Conservation (phyloP, 805 yeast genomes). For the Pichia occidentalis region DNA sequence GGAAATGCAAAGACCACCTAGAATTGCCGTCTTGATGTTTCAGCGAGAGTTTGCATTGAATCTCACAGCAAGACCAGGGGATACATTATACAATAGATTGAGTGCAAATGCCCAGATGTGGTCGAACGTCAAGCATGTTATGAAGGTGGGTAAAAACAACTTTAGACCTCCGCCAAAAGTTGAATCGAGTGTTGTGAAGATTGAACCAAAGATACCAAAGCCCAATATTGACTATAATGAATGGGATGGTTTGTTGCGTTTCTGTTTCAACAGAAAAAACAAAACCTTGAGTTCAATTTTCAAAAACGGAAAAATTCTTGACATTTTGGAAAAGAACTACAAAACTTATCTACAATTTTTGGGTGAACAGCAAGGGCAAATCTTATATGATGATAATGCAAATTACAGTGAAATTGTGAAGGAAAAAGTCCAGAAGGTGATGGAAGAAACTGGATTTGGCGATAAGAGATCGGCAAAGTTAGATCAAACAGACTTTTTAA, state of each 20-base stretch:
- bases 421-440: slow-evolving; percentile 63
- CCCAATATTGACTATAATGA: slow-evolving; percentile 92
- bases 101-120: slow-evolving; percentile 99
- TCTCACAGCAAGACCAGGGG: slow-evolving; percentile 95
- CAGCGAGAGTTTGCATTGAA: slow-evolving; percentile 96
- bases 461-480: slow-evolving; percentile 90
- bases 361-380: slow-evolving; percentile 40
- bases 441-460: slow-evolving; percentile 70
- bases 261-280: slow-evolving; percentile 88
- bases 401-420: slow-evolving; percentile 49
- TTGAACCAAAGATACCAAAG: slow-evolving; percentile 86
- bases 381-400: slow-evolving; percentile 37
- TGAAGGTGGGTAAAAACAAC: slow-evolving; percentile 96
- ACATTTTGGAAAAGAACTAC: slow-evolving; percentile 82
- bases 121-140: slow-evolving; percentile 97
- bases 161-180: slow-evolving; percentile 99
- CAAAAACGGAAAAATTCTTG: slow-evolving; percentile 71
- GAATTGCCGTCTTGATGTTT: slow-evolving; percentile 93
- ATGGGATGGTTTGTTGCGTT: slow-evolving; percentile 94
- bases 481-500: slow-evolving; percentile 91
- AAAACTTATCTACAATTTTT: slow-evolving; percentile 57
- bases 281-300: slow-evolving; percentile 91
- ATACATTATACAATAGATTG: slow-evolving; percentile 80
- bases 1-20: slow-evolving; percentile 88
- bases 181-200: slow-evolving; percentile 90